Base-by-base conservation (phyloP, 2,329 filamentous ascomycete genomes). In the Fusarium humuli region DNA sequence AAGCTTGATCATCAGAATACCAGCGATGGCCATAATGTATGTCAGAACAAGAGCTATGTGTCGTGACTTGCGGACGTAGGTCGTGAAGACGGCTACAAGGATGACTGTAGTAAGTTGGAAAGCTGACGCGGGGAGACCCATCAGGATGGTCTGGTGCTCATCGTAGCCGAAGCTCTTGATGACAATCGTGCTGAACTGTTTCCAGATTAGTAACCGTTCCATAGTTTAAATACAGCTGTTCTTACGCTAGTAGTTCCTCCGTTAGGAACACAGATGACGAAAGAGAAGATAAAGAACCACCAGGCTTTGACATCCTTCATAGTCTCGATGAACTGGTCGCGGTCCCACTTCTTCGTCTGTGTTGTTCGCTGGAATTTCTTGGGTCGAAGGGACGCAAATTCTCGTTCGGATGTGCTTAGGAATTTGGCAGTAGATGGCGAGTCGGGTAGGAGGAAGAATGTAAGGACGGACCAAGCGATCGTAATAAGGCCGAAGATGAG, bases 311-410 rank as follows among this genome's bases (percentile, higher is more conserved):
- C 14, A 3, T 64, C 61, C 34, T 37, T 44, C 42, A 63, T 63
- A 8, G 61, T 48, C 34, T 64, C 61, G 1, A 64, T 44, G 1
- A 64, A 64, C 18, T 64, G 61, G 0, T 7, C 4, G 0, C 61
- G 48, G 5, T 64, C 29, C 61, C 61, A 64, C 14, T 63, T 64
- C 42, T 57, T 63, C 0, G 61, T 64, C 29, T 64, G 61, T 2
- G 61, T 64, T n/a, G 61, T 64, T 27, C 58, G 20, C 18, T 64
- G 61, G 23, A 64, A 64, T 14, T 63, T 64, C n/a, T 64, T 64
- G 0, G 61, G 61, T 13, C 61, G 18, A 0, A 64, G 32, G 8
- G 61, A 46, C 3, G 48, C 61, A 16, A 64, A 64, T 10, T 64
- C 61, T 6, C 61, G 34, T 7, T 64, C 61, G 8, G 61, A 63